phyloP scores from a whole-genome alignment of 345 rosid species.

The Hevea brasiliensis region DNA sequence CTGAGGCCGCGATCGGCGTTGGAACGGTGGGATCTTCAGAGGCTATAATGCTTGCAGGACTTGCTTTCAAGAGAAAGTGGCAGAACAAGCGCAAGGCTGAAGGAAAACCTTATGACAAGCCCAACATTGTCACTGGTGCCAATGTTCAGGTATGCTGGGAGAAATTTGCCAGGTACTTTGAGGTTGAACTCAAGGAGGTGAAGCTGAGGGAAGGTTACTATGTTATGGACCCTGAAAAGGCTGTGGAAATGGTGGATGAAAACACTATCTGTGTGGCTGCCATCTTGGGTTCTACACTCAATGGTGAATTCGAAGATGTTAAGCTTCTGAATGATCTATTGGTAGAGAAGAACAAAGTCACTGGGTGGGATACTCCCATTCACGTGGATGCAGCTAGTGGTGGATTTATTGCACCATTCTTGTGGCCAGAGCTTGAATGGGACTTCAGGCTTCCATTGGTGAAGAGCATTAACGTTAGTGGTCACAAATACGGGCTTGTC shows the following conservation, averaged over 20 bases:
- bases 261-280: conserved; percentile 98
- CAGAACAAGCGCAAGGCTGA: conserved; percentile 83
- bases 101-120: conserved; percentile 81
- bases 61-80: conserved; percentile 93
- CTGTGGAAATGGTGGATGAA: conserved; percentile 92
- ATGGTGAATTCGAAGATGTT: conserved; percentile 95
- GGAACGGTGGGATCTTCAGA: conserved; percentile 95
- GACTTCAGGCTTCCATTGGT: conserved; percentile 88
- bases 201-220: conserved; percentile 83
- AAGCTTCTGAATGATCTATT: conserved; percentile 77
- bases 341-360: conserved; percentile 61
- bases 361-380: conserved; percentile 95
- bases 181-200: conserved; percentile 89
- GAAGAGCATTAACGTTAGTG: conserved; percentile 88
- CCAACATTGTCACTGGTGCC: conserved; percentile 95
- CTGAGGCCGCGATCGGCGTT: conserved; percentile 82
- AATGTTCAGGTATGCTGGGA: conserved; percentile 96
- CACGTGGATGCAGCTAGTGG: conserved; percentile 98
- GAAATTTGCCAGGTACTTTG: conserved; percentile 93
- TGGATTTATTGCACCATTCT: conserved; percentile 90
- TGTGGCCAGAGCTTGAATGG: conserved; percentile 92
- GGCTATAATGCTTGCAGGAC: conserved; percentile 95
- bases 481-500: conserved; percentile 87
- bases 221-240: conserved; percentile 91
- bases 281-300: conserved; percentile 85